Evolutionary conservation across 371 early-diverging fungal species (phyloP).

Genomic region (Mucor irregularis): DNA sequence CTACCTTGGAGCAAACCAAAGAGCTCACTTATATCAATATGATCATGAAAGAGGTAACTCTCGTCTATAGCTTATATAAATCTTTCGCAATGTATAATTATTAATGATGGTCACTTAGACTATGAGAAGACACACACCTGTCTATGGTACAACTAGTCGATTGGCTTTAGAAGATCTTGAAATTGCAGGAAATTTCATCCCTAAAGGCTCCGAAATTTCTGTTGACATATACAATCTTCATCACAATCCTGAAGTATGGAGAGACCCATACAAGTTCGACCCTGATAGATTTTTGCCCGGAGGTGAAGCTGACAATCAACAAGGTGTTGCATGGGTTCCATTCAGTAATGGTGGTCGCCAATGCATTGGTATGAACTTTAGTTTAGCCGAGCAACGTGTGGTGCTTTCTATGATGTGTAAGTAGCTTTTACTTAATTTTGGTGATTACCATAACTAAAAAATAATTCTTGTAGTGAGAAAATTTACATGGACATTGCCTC

Average conservation of each 20-base stretch:
- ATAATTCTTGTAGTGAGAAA: constrained; percentile 19
- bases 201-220: constrained; percentile 37
- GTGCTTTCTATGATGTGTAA: constrained; percentile 39
- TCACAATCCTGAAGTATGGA: constrained; percentile 43
- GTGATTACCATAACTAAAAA: neutral
- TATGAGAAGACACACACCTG: constrained; percentile 42
- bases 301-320: constrained; percentile 28
- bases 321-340: constrained; percentile 43
- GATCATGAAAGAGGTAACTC: constrained; percentile 40
- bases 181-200: constrained; percentile 39
- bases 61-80: no score
- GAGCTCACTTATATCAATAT: constrained; percentile 44
- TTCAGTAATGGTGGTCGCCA: constrained; percentile 51
- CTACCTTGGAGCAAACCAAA: constrained; percentile 44
- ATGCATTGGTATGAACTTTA: constrained; percentile 59
- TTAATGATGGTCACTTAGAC: no score
- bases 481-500: constrained; percentile 22
- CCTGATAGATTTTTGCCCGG: constrained; percentile 53
- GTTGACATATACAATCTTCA: constrained; percentile 36
- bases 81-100: neutral
- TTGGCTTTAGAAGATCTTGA: constrained; percentile 33
- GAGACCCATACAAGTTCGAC: constrained; percentile 42
- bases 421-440: neutral
- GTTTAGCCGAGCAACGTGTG: constrained; percentile 52
- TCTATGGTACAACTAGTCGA: constrained; percentile 18